A percentile compares a stretch with the other conserved stretches of the same genome.
phyloP scores from a whole-genome alignment of 306 rosid species.

The Sphenostylis stenocarpa region DNA sequence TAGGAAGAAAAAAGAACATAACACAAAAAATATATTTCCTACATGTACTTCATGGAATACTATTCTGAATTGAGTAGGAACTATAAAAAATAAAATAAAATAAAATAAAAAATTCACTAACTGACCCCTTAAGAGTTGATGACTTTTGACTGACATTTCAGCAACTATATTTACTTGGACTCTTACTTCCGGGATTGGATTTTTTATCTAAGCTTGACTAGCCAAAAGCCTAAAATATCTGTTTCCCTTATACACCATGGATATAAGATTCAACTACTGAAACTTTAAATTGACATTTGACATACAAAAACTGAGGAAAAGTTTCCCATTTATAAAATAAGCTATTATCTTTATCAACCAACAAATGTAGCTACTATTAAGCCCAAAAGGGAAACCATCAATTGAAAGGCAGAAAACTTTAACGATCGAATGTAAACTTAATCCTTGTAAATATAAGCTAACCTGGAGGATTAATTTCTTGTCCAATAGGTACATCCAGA shows the following conservation, averaged over 20 bases:
- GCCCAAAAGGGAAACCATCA: neutral
- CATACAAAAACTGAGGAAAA: neutral
- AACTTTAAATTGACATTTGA: neutral
- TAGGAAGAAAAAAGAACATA: neutral
- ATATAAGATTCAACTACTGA: conserved; percentile 1
- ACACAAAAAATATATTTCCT: neutral
- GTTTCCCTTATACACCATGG: neutral
- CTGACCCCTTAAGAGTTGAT: neutral
- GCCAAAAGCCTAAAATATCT: neutral
- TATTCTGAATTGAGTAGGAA: neutral
- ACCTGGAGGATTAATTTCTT: conserved; percentile 85
- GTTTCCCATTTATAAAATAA: conserved; percentile 11
- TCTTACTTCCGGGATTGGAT: neutral
- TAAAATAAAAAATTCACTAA: too few species aligned
- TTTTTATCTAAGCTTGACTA: neutral
- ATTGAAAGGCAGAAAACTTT: neutral
- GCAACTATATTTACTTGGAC: neutral
- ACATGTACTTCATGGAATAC: neutral
- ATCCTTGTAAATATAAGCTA: conserved; percentile 36
- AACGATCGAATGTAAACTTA: neutral
- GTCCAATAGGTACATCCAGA: conserved; percentile 89
- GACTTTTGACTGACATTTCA: neutral
- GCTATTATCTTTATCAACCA: neutral
- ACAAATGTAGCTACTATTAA: neutral
- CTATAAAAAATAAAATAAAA: too few species aligned